Evolutionary conservation across 495 filamentous ascomycete species (phyloP), one percentile per base, ranked within the genome.

Genomic region (Podospora australis): DNA sequence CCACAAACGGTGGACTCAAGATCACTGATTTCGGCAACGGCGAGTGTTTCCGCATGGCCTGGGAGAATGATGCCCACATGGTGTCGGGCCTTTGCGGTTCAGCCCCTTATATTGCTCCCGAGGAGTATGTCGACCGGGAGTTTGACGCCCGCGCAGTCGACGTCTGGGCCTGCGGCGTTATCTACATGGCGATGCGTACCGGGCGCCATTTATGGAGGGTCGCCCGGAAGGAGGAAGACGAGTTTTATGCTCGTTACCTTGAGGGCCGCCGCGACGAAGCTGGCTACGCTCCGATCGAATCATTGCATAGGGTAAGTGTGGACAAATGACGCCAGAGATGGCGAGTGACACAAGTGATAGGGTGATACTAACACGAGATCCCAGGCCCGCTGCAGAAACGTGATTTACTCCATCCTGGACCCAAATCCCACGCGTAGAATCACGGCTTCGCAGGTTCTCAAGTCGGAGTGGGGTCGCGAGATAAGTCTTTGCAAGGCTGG

Each of bases 141-240:
- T 99, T 99, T 49, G 92, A 99, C 63, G 94, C 92, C 11, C 77
- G 92, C 41, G 91, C 92, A 1, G 94, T 99, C 38, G 92, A 99
- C 62, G 82, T 97, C 38, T 99, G 92, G 92, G 94, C 92, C 14
- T 91, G 87, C 42, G 92, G 92, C 57, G 92, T 99, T 25, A 97
- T 99, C 46, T 99, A 99, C 71, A 97, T 99, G 94, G 92, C 92
- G 6, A 99, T 98, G 92, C 78, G 92, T 42, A 99, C 92, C 13
- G 92, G 92, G 34, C 74, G 92, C 25, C 94, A 99, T 69, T 71
- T 97, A 4, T 99, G 92, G 92, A 81, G 89, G n/a, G 78, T 95
- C 10, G 92, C 92, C 6, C 88, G 88, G 66, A 90, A 87, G 63
- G 91, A 92, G 34, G 91, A 96, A 58, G 92, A 98, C 56, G 94